Evolutionary conservation across 1,284 basidiomycete genomes (phyloP).

Genomic region (Lentinula novae-zelandiae): DNA sequence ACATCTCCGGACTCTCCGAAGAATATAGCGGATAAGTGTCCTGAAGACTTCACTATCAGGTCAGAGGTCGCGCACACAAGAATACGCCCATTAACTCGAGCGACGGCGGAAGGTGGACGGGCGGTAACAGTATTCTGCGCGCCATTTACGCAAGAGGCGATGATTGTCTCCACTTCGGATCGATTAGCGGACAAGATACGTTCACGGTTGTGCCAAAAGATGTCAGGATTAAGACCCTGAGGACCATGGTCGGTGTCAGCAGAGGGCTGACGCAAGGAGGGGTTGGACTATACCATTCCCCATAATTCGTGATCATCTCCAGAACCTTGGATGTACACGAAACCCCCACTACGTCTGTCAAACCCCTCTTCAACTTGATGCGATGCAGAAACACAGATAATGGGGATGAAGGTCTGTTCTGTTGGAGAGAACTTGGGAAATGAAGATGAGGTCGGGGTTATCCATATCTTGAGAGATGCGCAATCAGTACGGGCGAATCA

Average conservation of each 20-base stretch:
- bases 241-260: background rate
- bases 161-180: slow-evolving; percentile 42
- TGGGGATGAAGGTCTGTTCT: slow-evolving; percentile 45
- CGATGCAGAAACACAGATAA: slow-evolving; percentile 80
- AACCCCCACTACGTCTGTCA: slow-evolving; percentile 59
- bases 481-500: background rate
- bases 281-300: slow-evolving; percentile 54
- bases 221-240: slow-evolving; percentile 66
- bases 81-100: slow-evolving; percentile 35
- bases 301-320: slow-evolving; percentile 90
- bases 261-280: background rate
- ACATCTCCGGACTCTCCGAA: background rate
- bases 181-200: slow-evolving; percentile 46
- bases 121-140: background rate
- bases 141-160: slow-evolving; percentile 22
- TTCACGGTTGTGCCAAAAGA: slow-evolving; percentile 66
- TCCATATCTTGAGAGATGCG: slow-evolving; percentile 41
- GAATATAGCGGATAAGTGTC: background rate
- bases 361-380: slow-evolving; percentile 54
- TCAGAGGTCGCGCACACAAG: slow-evolving; percentile 31
- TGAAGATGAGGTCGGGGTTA: slow-evolving; percentile 50
- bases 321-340: slow-evolving; percentile 82
- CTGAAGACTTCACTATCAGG: slow-evolving; percentile 17
- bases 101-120: slow-evolving; percentile 26
- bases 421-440: slow-evolving; percentile 36